Evolutionary conservation across 805 yeast genomes (phyloP).

Genomic region (Lipomyces yamadae): DNA sequence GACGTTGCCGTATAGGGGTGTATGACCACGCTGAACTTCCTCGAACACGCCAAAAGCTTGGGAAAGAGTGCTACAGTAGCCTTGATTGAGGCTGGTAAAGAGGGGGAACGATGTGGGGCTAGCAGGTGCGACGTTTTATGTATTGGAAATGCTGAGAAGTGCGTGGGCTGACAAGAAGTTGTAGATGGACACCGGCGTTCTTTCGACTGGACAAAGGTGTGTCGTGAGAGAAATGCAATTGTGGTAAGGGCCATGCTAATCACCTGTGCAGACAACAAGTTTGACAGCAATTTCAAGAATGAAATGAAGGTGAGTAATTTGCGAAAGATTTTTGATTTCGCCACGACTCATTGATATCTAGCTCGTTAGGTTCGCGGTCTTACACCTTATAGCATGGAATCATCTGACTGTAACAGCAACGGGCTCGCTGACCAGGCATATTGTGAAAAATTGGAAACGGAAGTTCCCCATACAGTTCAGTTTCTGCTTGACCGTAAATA

Average conservation of each 20-base stretch:
- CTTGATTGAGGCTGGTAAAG: constrained; percentile 7
- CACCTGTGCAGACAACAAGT: constrained; percentile 4
- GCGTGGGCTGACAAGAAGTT: neutral
- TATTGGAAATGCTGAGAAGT: neutral
- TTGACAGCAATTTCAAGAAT: constrained; percentile 6
- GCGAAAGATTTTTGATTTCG: neutral
- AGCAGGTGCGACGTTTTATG: neutral
- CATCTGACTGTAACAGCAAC: neutral
- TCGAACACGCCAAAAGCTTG: neutral
- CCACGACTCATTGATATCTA: neutral
- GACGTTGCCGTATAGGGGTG: constrained; percentile 4
- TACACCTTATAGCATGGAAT: neutral
- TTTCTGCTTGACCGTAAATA: constrained; percentile 9
- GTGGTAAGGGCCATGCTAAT: neutral
- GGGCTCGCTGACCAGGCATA: constrained; percentile 9
- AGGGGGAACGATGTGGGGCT: constrained; percentile 8
- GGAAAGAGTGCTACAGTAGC: constrained; percentile 4
- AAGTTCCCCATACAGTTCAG: neutral
- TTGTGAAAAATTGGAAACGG: neutral
- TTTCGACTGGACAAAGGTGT: constrained; percentile 8
- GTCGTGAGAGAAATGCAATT: neutral
- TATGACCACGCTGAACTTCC: constrained; percentile 8
- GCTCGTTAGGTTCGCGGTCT: constrained; percentile 10
- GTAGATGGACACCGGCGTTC: constrained; percentile 12
- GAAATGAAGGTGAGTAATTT: constrained; percentile 1